A percentile compares a stretch with the other conserved stretches of the same genome.
phyloP scores from a whole-genome alignment of 345 rosid species.

The Theobroma cacao region DNA sequence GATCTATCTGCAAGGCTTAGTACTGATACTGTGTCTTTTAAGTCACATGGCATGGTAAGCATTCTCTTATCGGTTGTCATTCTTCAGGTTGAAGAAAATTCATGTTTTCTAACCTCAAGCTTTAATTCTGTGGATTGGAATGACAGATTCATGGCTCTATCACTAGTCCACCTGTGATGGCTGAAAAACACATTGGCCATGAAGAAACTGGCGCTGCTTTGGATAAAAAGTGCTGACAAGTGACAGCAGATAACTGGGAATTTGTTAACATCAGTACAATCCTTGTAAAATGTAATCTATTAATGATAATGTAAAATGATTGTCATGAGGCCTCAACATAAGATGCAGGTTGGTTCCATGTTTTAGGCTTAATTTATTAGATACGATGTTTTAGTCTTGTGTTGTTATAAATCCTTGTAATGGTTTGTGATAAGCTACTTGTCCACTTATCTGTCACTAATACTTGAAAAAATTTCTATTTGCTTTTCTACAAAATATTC shows the following conservation, averaged over 20 bases:
- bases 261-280: background rate
- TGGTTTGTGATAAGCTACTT: background rate
- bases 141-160: constrained; percentile 54
- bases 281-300: constrained; percentile 4
- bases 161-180: constrained; percentile 34
- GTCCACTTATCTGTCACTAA: background rate
- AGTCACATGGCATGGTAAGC: constrained; percentile 53
- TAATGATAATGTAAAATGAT: constrained; percentile 4
- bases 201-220: constrained; percentile 27
- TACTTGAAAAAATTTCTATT: background rate
- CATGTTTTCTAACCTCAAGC: background rate
- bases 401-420: background rate
- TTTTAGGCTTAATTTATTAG: background rate
- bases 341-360: constrained; percentile 3
- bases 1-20: constrained; percentile 48
- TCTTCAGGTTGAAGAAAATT: background rate
- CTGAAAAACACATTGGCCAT: constrained; percentile 30
- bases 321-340: background rate
- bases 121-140: background rate
- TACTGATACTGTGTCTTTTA: constrained; percentile 33
- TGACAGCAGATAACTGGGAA: background rate
- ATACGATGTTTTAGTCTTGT: background rate
- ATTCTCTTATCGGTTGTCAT: background rate
- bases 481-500: background rate
- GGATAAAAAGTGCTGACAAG: background rate